Base-by-base conservation (phyloP, 345 rosid genomes). In the Laguncularia racemosa region DNA sequence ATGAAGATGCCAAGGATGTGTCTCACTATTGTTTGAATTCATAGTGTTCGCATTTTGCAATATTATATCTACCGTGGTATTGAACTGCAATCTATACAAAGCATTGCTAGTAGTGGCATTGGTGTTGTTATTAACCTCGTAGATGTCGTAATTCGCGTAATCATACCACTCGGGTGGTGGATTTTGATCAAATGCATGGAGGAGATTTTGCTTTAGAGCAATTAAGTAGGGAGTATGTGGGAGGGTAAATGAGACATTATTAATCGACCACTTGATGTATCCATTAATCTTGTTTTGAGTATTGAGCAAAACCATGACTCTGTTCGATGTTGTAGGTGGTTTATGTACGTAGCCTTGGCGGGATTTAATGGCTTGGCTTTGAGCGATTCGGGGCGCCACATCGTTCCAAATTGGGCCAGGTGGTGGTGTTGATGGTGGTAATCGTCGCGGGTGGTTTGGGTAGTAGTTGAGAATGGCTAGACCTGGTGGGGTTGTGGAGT, bases 1-100 rank as follows among this genome's bases (percentile, higher is more conserved):
- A 21, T 87, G 95, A 2, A 87, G 72, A 75, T 84, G 97, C 97
- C 93, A 75, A 0, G 93, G 82, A 57, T 90, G 97, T 2, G 95
- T 90, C 75, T 80, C 95, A 26, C 93, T 84, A 17, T 61, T 71
- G 16, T 57, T 61, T 2, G 0, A 0, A 0, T 0, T 48, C 86
- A 78, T 55, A 0, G 84, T 64, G 63, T 79, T 81, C 0, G 95
- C 89, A 64, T 90, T 90, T 52, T 83, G 95, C 23, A 87, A 55
- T 46, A 90, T 50, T 13, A 90, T 59, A 57, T 90, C 97, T 46
- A 90, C 85, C 2, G 81, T 81, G 2, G 83, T 16, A 46, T 74
- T 77, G 69, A 83, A 87, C 16, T 60, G 16, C 4, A 87, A 61
- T 46, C 76, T 56, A 55, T 90, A 84, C 21, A 87, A 60, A 0